These are phyloP conservation scores for Coemansia sp. DNA, from an alignment of 371 early-diverging fungal genomes.

Conservation along the genomic window DNA sequence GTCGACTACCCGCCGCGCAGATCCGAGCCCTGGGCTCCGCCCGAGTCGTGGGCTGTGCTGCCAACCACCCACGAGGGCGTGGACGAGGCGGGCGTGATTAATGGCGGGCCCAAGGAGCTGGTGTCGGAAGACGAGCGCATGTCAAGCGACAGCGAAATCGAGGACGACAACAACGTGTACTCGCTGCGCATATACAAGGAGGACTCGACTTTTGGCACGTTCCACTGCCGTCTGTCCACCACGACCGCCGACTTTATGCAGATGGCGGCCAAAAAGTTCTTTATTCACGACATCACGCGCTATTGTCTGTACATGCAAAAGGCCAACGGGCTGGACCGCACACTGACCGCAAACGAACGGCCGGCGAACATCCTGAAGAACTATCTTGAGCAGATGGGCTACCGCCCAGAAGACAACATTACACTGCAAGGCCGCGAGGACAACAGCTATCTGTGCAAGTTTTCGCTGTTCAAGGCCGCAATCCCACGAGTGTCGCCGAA, in stretches of 20 bases:
- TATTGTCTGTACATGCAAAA: slow-evolving; percentile 66
- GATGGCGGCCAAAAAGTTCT: slow-evolving; percentile 73
- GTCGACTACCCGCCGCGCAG: slow-evolving; percentile 39
- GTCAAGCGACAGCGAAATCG: slow-evolving; percentile 53
- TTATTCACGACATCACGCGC: slow-evolving; percentile 70
- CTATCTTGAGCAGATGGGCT: slow-evolving; percentile 73
- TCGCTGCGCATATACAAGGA: slow-evolving; percentile 54
- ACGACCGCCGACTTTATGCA: slow-evolving; percentile 72
- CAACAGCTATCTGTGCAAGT: slow-evolving; percentile 78
- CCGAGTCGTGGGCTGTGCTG: slow-evolving; percentile 70
- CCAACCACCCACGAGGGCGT: slow-evolving; percentile 37
- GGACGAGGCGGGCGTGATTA: slow-evolving; percentile 16
- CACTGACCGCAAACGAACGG: slow-evolving; percentile 63
- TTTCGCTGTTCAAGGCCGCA: slow-evolving; percentile 68
- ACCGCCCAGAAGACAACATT: slow-evolving; percentile 72
- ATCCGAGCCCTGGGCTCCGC: slow-evolving; percentile 62
- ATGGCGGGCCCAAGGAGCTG: slow-evolving; percentile 12
- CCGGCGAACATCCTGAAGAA: slow-evolving; percentile 71
- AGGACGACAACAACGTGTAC: slow-evolving; percentile 50
- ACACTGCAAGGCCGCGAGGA: slow-evolving; percentile 80
- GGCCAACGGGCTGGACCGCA: slow-evolving; percentile 59
- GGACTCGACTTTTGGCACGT: slow-evolving; percentile 75
- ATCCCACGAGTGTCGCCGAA: slow-evolving; percentile 56
- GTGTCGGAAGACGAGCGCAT: slow-evolving; percentile 46
- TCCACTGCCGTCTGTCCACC: slow-evolving; percentile 64